Base-by-base conservation (phyloP, 148 eudicot genomes). In the Cornus suecica region DNA sequence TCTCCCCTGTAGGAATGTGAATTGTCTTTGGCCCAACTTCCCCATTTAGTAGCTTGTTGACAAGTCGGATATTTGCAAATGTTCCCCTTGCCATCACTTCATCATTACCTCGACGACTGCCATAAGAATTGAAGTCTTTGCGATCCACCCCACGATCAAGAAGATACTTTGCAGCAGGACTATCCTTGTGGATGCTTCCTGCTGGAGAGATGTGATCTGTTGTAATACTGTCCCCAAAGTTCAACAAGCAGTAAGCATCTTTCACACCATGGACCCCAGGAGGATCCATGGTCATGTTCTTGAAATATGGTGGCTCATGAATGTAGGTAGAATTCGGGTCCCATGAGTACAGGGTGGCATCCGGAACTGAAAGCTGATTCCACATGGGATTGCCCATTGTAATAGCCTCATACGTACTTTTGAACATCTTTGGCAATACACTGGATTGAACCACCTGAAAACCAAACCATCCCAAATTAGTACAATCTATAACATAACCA, bases 61-160 rank as follows among this genome's bases (percentile, higher is more conserved):
- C 87, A 32, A 86, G 68, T 27, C 87, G 89, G 61, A 86, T 86
- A 72, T 86, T 86, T 28, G 85, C 89, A 84, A 86, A 86, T 72
- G 89, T 86, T 26, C 89, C 89, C 28, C 89, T 77, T 7, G 86
- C 89, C 89, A 86, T 86, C 28, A 84, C 83, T 74, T 86, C 89
- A 84, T 86, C 89, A 78, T 86, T 86, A 80, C 89, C 87, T 54
- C 89, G 85, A 14, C 89, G 87, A 51, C 89, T 86, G n/a, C 89
- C 89, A 75, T 86, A 86, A 20, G 89, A 86, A 20, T 86, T 86
- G 73, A 86, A 86, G 72, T 86, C 89, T 79, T 79, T 86, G 68
- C 89, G 85, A 42, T 86, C 83, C 56, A 86, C 89, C 61, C 89
- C 83, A 65, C 80, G 83, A 58, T 86, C 87, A 8, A 79, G 79